Conservation (phyloP, 305 asterid genomes). For the Fraxinus sp. region DNA sequence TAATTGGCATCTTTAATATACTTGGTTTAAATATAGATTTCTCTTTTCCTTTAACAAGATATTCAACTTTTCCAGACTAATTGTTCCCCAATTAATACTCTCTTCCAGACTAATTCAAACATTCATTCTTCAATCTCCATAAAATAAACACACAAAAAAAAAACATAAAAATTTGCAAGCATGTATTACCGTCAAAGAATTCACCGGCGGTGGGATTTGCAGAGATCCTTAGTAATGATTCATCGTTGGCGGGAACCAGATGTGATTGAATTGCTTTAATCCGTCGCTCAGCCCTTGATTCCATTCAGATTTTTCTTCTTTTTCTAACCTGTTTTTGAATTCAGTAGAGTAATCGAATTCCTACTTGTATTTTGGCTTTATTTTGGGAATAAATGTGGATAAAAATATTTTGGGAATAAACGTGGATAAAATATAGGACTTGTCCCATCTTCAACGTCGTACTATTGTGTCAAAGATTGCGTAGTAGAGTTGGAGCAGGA, state of each 20-base stretch:
- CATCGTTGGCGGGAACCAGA: slow-evolving; percentile 42
- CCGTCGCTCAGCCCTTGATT: slow-evolving; percentile 64
- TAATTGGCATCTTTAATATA: no score
- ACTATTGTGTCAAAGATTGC: not conserved
- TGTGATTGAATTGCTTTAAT: slow-evolving; percentile 69
- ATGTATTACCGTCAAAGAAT: slow-evolving; percentile 48
- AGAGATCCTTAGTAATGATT: slow-evolving; percentile 38
- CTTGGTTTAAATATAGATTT: not conserved
- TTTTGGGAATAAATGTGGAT: not conserved
- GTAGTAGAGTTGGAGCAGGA: no score
- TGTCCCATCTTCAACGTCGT: not conserved
- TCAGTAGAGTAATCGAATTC: not conserved
- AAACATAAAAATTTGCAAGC: not conserved
- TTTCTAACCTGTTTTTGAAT: not conserved
- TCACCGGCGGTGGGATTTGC: slow-evolving; percentile 64
- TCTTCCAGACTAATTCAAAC: not conserved
- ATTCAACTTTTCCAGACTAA: not conserved
- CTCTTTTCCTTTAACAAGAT: not conserved
- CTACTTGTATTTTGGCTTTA: not conserved
- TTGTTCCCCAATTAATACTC: not conserved
- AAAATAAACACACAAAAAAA: not conserved
- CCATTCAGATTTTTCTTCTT: slow-evolving; percentile 35
- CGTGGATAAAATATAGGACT: not conserved
- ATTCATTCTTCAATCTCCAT: slow-evolving; percentile 1
- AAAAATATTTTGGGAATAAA: not conserved